These are phyloP conservation scores for Arabidopsis lyrata DNA, from an alignment of 441 rosid species.

Conservation along the genomic window DNA sequence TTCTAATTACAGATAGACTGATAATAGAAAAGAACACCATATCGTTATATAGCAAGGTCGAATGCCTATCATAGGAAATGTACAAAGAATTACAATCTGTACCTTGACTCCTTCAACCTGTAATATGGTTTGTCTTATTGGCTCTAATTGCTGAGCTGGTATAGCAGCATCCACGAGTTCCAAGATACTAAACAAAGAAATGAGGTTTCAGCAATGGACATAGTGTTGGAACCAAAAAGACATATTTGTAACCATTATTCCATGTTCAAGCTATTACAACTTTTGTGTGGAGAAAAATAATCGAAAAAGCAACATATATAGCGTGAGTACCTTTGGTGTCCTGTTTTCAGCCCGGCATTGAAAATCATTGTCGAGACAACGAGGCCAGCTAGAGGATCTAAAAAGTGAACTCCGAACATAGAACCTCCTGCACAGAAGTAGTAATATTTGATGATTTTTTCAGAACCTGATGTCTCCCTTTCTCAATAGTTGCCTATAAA, in stretches of 20 bases:
- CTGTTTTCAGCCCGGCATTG: slow-evolving; percentile 82
- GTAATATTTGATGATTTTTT: not conserved
- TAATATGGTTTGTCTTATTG: slow-evolving; percentile 72
- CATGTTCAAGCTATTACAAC: slow-evolving; percentile 21
- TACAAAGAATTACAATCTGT: slow-evolving; percentile 33
- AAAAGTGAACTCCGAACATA: slow-evolving; percentile 79
- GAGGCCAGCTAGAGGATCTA: slow-evolving; percentile 97
- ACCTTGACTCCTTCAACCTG: slow-evolving; percentile 90
- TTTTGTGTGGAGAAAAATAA: slow-evolving; percentile 4
- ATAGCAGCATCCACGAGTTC: slow-evolving; percentile 98
- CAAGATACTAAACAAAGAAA: slow-evolving; percentile 62
- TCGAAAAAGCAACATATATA: not conserved
- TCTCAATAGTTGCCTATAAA: not conserved
- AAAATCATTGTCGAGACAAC: slow-evolving; percentile 90
- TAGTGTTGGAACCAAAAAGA: slow-evolving; percentile 28
- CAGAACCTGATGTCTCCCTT: slow-evolving; percentile 1
- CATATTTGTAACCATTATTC: slow-evolving; percentile 15
- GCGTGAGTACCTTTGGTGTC: slow-evolving; percentile 78
- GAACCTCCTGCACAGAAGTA: slow-evolving; percentile 77
- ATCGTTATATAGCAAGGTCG: slow-evolving; percentile 3
- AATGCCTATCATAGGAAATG: slow-evolving; percentile 22
- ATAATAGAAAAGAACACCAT: slow-evolving; percentile 15
- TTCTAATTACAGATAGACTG: slow-evolving; percentile 25
- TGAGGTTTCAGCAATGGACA: slow-evolving; percentile 8
- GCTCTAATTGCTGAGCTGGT: slow-evolving; percentile 74